Conservation (phyloP, 2,329 filamentous ascomycete species). For the Arachnomyces sp. region DNA sequence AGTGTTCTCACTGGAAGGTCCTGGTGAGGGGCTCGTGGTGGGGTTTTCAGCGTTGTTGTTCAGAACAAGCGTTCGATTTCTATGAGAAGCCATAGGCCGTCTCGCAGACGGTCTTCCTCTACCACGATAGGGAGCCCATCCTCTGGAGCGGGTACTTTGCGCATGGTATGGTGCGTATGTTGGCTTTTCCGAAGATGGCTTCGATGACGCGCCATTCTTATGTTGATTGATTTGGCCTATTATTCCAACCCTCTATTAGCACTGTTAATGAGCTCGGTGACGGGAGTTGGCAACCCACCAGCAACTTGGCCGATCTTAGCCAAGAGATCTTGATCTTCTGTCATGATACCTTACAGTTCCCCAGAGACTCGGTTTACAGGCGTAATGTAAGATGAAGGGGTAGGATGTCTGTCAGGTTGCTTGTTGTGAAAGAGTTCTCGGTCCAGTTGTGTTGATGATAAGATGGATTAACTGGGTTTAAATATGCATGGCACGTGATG, state of each 20-base stretch:
- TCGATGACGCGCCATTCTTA: slow-evolving; percentile 49
- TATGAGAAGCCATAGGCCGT: slow-evolving; percentile 35
- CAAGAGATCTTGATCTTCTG: slow-evolving; percentile 50
- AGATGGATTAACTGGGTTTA: no score
- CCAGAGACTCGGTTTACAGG: no score
- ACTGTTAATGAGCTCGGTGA: slow-evolving; percentile 30
- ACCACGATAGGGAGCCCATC: slow-evolving; percentile 38
- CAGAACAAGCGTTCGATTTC: slow-evolving; percentile 58
- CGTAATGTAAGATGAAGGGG: no score
- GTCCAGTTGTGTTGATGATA: no score
- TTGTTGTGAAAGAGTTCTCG: no score
- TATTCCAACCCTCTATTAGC: slow-evolving; percentile 16
- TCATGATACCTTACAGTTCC: slow-evolving; percentile 29
- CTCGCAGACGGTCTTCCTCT: slow-evolving; percentile 34
- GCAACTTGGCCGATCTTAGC: slow-evolving; percentile 51
- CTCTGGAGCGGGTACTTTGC: slow-evolving; percentile 13
- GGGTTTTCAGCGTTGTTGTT: slow-evolving; percentile 39
- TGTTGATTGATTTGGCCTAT: slow-evolving; percentile 72
- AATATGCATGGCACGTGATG: no score
- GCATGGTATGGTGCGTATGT: slow-evolving; percentile 16
- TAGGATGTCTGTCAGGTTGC: no score
- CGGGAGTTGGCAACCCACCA: slow-evolving; percentile 34
- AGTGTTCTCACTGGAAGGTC: slow-evolving; percentile 20
- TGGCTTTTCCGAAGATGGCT: slow-evolving; percentile 10
- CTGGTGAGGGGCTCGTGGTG: slow-evolving; percentile 19